These are phyloP conservation scores for Ceratocystis lukuohia DNA, from an alignment of 2,329 filamentous ascomycete species.

Conservation along the genomic window DNA sequence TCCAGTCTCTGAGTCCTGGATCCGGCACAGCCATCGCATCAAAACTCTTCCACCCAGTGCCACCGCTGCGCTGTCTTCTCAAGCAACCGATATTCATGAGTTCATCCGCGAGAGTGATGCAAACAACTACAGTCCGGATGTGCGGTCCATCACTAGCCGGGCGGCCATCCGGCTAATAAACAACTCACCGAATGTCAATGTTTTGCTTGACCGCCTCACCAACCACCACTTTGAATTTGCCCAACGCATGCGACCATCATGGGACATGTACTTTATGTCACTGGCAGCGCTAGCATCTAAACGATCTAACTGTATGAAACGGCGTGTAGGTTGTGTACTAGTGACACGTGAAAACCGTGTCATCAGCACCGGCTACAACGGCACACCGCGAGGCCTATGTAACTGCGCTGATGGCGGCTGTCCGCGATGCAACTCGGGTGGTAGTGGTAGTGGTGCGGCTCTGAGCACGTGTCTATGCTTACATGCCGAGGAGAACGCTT, in stretches of 20 bases:
- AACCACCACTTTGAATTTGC: conserved; percentile 65
- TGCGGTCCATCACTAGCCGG: conserved; percentile 64
- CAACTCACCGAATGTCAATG: conserved; percentile 55
- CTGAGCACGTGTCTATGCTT: conserved; percentile 85
- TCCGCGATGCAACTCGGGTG: conserved; percentile 66
- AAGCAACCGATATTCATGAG: conserved; percentile 33
- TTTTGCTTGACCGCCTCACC: conserved; percentile 59
- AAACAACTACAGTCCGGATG: conserved; percentile 56
- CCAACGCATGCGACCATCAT: conserved; percentile 70
- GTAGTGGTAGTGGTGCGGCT: conserved; percentile 49
- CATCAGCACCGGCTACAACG: conserved; percentile 93
- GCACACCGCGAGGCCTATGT: conserved; percentile 73
- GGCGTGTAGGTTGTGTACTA: conserved; percentile 85
- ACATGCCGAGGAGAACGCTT: conserved; percentile 95
- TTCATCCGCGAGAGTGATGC: conserved; percentile 51
- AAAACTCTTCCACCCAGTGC: not conserved
- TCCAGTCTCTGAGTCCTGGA: conserved; percentile 71
- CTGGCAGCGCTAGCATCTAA: conserved; percentile 84
- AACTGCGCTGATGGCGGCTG: conserved; percentile 95
- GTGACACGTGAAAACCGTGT: conserved; percentile 70
- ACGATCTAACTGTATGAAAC: conserved; percentile 95
- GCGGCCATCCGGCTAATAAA: conserved; percentile 81
- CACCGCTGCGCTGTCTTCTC: conserved; percentile 22
- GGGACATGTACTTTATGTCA: conserved; percentile 98
- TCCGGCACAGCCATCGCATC: conserved; percentile 50